Conservation (phyloP, 2,329 filamentous ascomycete species). For the Lecanicillium sp. region DNA sequence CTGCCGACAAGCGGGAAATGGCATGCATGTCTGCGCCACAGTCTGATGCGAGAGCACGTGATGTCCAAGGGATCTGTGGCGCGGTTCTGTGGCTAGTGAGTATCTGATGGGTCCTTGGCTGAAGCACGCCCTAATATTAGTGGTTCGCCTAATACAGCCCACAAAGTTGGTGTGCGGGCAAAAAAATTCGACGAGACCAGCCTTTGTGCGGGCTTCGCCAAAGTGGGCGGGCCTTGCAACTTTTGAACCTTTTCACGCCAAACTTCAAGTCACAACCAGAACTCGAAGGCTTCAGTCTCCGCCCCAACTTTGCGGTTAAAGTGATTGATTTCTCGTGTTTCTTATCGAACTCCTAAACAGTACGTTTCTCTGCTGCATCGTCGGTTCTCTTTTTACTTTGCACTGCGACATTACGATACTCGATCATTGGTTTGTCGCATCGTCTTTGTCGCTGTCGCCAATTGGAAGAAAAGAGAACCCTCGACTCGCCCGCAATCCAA, state of each 20-base stretch:
- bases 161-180: slow-evolving; percentile 3
- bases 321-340: slow-evolving; percentile 97
- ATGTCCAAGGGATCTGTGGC: slow-evolving; percentile 3
- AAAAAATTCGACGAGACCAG: slow-evolving; percentile 6
- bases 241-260: slow-evolving; percentile 22
- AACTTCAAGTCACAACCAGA: slow-evolving; percentile 38
- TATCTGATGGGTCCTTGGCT: background rate
- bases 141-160: slow-evolving; percentile 17
- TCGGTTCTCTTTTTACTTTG: background rate
- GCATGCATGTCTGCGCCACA: slow-evolving; percentile 3
- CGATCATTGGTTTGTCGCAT: no score
- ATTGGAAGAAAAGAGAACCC: background rate
- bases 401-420: no score
- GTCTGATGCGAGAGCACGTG: slow-evolving; percentile 3
- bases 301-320: slow-evolving; percentile 92
- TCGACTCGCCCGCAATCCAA: no score
- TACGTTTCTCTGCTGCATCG: slow-evolving; percentile 21
- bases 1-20: no score
- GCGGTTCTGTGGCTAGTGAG: slow-evolving; percentile 6
- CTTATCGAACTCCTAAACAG: slow-evolving; percentile 22
- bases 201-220: slow-evolving; percentile 5
- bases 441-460: no score
- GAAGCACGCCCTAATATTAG: slow-evolving; percentile 15
- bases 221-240: slow-evolving; percentile 11
- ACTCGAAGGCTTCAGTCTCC: slow-evolving; percentile 99